Conservation (phyloP, 2,329 filamentous ascomycete species). For the Scedosporium minutisporum region DNA sequence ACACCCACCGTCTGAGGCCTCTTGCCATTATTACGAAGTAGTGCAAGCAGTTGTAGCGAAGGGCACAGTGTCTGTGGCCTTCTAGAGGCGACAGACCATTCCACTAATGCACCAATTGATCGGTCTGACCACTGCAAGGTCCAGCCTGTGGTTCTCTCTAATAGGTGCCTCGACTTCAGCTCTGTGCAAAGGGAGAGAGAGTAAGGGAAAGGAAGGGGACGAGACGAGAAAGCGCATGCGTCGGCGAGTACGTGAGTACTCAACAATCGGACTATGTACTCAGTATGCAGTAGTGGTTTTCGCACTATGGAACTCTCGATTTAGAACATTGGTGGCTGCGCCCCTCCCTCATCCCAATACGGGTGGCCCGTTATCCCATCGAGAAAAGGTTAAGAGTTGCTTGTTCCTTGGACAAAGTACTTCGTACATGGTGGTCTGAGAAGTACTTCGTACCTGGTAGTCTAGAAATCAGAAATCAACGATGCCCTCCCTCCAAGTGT, state of each 20-base stretch:
- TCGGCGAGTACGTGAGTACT: not conserved
- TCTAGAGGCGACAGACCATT: not conserved
- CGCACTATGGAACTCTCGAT: not conserved
- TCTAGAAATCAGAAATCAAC: not conserved
- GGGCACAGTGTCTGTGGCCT: not conserved
- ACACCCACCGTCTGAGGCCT: not conserved
- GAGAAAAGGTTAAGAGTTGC: not conserved
- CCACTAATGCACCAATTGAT: not conserved
- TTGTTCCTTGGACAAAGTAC: not conserved
- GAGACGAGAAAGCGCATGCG: not conserved
- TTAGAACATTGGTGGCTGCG: slow-evolving; percentile 2
- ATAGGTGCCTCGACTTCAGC: not conserved
- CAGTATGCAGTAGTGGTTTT: not conserved
- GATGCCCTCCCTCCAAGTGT: not conserved
- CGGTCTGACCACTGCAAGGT: too few relatives aligned
- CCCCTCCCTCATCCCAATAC: slow-evolving; percentile 2
- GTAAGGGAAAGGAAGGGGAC: not conserved
- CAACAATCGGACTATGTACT: not conserved
- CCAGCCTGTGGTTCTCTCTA: not conserved
- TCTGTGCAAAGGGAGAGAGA: not conserved
- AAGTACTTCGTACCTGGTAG: slow-evolving; percentile 1
- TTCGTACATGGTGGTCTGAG: not conserved
- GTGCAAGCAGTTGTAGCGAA: not conserved
- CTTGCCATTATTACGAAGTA: not conserved
- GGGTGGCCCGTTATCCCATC: not conserved